Base-by-base conservation (phyloP, 1,284 basidiomycete species). In the Ceratobasidium sp. region DNA sequence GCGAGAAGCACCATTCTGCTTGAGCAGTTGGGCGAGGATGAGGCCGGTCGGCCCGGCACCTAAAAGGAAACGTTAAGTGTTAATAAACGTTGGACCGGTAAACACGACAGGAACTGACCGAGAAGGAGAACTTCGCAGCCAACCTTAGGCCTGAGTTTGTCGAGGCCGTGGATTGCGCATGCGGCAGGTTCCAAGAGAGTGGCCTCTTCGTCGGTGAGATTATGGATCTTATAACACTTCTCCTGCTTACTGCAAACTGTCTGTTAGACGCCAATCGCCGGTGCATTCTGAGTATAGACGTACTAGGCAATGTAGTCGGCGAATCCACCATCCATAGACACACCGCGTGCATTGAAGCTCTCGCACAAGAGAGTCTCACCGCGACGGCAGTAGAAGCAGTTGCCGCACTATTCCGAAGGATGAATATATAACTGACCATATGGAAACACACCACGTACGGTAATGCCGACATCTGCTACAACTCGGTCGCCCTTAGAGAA, bases 141-240 rank as follows among this genome's bases (percentile, higher is more conserved):
- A 74, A 93, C 90, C 18, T 89, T 85, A 32, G 91, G 88, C 73
- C 85, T 85, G 67, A 96, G 85, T 79, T 92, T 93, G 83, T 95
- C 94, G 74, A 94, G 85, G 14, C 93, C 93, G 81, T 96, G 94
- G 69, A 96, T 87, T 18, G 93, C 93, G 79, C 93, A 96, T 16
- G 93, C 89, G 3, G 93, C 91, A 21, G 93, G 93, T 80, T 96
- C 93, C 69, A 95, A 83, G n/a, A 96, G 85, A 3, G 92, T 94
- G 0, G 93, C 90, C 77, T 95, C 92, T 80, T 93, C 90, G 77
- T 95, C 92, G n/a, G 88, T 86, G 53, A 95, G 85, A 81, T 94
- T 94, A 77, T 90, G 81, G 79, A 95, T 91, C 81, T 91, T 91
- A 86, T 91, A 95, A 34, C 93, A 84, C 79, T 94, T 94, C 78